phyloP scores from a whole-genome alignment of 1,139 yeast species.

The Candida buenavistaensis region DNA sequence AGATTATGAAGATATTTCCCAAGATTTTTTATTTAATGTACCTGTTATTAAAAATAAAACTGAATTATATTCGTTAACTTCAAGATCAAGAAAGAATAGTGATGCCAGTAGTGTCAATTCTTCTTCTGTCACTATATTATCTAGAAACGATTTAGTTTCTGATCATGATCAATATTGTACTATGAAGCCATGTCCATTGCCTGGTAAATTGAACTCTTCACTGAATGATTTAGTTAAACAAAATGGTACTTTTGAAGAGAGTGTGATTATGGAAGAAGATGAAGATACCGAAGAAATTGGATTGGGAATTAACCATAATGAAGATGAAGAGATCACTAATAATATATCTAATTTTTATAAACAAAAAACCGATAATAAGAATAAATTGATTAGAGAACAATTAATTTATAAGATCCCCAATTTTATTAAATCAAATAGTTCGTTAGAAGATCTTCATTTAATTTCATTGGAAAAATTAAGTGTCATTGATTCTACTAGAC shows the following conservation, averaged over 20 bases:
- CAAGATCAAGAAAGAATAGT: neutral
- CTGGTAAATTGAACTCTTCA: conserved; percentile 29
- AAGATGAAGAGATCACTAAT: conserved; percentile 35
- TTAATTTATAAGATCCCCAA: conserved; percentile 41
- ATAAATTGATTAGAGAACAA: conserved; percentile 35
- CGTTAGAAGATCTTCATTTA: conserved; percentile 42
- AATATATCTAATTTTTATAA: conserved; percentile 40
- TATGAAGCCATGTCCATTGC: conserved; percentile 37
- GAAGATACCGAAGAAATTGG: conserved; percentile 10
- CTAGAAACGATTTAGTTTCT: conserved; percentile 29
- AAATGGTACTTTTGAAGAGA: conserved; percentile 13
- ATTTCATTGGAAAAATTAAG: conserved; percentile 44
- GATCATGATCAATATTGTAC: conserved; percentile 24
- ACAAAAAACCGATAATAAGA: conserved; percentile 37
- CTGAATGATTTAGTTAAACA: too few species aligned
- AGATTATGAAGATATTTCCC: conserved; percentile 33
- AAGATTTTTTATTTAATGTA: conserved; percentile 42
- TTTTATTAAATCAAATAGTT: conserved; percentile 40
- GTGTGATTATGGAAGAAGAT: conserved; percentile 17
- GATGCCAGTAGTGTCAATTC: conserved; percentile 1
- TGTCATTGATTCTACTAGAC: conserved; percentile 44
- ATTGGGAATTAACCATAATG: conserved; percentile 14
- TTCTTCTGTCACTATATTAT: conserved; percentile 14
- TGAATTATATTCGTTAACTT: conserved; percentile 24
- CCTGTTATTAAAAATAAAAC: conserved; percentile 43